Evolutionary conservation across 2,329 filamentous ascomycete genomes (phyloP).

Genomic region (Daldinia eschscholtzii): DNA sequence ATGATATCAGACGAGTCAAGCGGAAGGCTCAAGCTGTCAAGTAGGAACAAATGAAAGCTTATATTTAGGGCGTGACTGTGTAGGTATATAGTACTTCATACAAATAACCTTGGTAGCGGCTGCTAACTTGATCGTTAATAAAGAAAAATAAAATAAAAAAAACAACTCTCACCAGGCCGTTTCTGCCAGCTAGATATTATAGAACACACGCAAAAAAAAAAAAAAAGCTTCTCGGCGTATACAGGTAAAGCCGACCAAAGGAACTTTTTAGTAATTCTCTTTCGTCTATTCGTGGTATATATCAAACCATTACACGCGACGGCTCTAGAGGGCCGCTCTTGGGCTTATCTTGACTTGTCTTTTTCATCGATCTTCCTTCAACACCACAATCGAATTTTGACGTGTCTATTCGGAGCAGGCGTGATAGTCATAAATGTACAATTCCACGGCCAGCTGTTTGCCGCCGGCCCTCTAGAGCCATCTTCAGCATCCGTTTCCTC

Average conservation of each 20-base stretch:
- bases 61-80: conserved; percentile 2
- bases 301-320: conserved; percentile 46
- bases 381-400: conserved; percentile 41
- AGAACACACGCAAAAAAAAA: not conserved
- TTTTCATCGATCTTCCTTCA: conserved; percentile 28
- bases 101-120: not conserved
- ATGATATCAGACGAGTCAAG: not conserved
- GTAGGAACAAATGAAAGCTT: not conserved
- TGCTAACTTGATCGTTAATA: not conserved
- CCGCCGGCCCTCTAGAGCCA: conserved; percentile 44
- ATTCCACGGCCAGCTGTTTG: conserved; percentile 42
- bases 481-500: conserved; percentile 42
- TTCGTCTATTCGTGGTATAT: conserved; percentile 52
- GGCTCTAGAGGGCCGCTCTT: conserved; percentile 42
- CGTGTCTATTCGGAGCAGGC: conserved; percentile 45
- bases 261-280: conserved; percentile 40
- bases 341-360: conserved; percentile 25
- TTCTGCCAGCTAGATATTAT: conserved; percentile 7
- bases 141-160: not conserved
- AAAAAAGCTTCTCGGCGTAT: not conserved
- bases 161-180: not conserved
- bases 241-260: not conserved
- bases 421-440: conserved; percentile 50
- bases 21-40: not conserved
- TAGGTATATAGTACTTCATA: conserved; percentile 10